Evolutionary conservation across 2,329 filamentous ascomycete genomes (phyloP), one percentile per base, ranked within the genome.

Genomic region (Cordyceps militaris): DNA sequence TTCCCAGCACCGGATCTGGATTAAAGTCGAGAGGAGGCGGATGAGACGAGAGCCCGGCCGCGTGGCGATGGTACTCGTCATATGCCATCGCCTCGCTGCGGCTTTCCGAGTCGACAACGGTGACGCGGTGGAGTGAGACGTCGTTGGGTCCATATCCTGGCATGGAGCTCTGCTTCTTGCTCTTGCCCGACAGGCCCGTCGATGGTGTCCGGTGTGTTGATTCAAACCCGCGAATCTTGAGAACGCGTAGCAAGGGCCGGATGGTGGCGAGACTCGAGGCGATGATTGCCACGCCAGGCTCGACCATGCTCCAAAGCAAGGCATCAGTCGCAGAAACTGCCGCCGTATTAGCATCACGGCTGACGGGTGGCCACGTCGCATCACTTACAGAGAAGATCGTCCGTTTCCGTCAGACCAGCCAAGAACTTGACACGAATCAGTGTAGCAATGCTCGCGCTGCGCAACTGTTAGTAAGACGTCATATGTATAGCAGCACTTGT

Each of bases 231-330:
- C 63, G 72, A 13, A 81, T 66, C 60, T 69, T 73, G 69, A 75
- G 71, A n/a, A 70, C 69, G 36, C 79, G 77, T 36, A 83, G 73
- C 1, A 83, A 71, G 4, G 80, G 80, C 3, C 79, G 76, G 32
- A 82, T 79, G 5, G 80, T 83, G 23, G 77, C 78, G 11, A 82
- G 69, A 59, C 77, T 80, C 2, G 79, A 76, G 13, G 80, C 80
- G 26, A 78, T 66, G 47, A 82, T 83, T 59, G 79, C 79, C 23
- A 82, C 74, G 6, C 79, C 79, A 1, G 79, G 79, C 63, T 83
- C 80, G 55, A 82, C 70, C n/a, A 82, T 68, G 10, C 78, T 82
- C 80, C 80, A 83, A 7, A 82, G 72, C 74, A 80, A 79, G 36
- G 79, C 74, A 59, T 80, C 71, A 4, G 79, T 82, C 23, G 73